These are phyloP conservation scores for Globisporangium spiculum DNA, from an alignment of 352 stramenopile species.

Conservation along the genomic window DNA sequence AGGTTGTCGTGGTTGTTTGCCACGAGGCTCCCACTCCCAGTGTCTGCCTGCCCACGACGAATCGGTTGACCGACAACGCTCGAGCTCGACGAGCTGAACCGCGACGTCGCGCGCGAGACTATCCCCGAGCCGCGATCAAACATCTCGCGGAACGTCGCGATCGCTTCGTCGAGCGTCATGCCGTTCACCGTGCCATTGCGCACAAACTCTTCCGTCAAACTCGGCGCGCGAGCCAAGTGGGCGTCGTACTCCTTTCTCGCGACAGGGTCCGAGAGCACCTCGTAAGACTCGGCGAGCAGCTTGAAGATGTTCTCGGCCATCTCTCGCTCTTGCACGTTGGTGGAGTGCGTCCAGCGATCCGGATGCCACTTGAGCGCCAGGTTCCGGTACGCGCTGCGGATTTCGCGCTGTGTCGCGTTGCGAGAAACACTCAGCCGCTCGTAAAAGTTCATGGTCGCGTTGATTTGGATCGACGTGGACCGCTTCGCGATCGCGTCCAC, in stretches of 20 bases:
- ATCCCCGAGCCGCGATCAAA: slow-evolving; percentile 59
- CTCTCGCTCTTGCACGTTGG: slow-evolving; percentile 53
- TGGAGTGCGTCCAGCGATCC: slow-evolving; percentile 54
- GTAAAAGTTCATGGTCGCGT: slow-evolving; percentile 83
- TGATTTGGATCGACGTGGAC: slow-evolving; percentile 78
- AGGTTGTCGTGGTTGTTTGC: slow-evolving; percentile 86
- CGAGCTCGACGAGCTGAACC: slow-evolving; percentile 68
- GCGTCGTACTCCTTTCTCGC: slow-evolving; percentile 64
- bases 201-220: slow-evolving; percentile 73
- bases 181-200: slow-evolving; percentile 73
- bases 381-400: slow-evolving; percentile 72
- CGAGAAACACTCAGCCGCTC: slow-evolving; percentile 67
- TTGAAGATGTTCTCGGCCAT: slow-evolving; percentile 83
- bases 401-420: slow-evolving; percentile 62
- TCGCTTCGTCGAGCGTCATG: slow-evolving; percentile 84
- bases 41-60: slow-evolving; percentile 29
- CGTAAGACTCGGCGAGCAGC: slow-evolving; percentile 79
- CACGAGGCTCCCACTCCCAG: slow-evolving; percentile 33
- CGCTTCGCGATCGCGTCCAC: slow-evolving; percentile 63
- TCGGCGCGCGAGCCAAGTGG: slow-evolving; percentile 44
- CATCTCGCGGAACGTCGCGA: slow-evolving; percentile 74
- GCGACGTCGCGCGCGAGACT: slow-evolving; percentile 55
- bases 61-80: slow-evolving; percentile 61
- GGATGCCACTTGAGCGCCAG: slow-evolving; percentile 87
- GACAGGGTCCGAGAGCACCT: slow-evolving; percentile 67